Conservation (phyloP, 257 asterid species). For the Solanum stenotomum region DNA sequence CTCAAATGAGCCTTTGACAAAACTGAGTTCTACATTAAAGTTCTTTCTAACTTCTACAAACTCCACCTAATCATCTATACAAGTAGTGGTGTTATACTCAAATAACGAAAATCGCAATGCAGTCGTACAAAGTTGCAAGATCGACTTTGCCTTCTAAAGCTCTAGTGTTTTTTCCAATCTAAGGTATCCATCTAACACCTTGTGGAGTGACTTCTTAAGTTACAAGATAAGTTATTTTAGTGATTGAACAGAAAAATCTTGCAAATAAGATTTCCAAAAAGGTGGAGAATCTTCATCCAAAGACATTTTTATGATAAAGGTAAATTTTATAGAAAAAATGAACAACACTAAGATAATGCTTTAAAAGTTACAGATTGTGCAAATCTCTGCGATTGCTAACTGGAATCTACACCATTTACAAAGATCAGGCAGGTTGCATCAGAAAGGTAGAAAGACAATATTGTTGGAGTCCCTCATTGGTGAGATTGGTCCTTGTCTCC, state of each 20-base stretch:
- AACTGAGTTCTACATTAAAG: background rate
- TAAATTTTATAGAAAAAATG: background rate
- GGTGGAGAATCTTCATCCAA: background rate
- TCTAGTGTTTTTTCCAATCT: background rate
- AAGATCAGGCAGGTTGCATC: background rate
- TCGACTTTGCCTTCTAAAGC: background rate
- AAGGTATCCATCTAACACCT: background rate
- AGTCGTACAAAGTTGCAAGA: background rate
- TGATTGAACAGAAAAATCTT: background rate
- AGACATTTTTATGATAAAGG: background rate
- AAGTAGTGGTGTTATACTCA: background rate
- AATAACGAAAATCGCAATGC: background rate
- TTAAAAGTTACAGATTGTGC: background rate
- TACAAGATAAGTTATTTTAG: background rate
- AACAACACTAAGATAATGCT: background rate
- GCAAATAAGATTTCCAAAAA: background rate
- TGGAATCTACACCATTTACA: background rate
- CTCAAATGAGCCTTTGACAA: background rate
- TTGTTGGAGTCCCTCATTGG: background rate
- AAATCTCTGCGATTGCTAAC: background rate
- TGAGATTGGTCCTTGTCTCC: background rate
- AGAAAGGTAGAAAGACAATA: background rate
- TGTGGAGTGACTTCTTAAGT: background rate
- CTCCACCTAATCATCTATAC: background rate
- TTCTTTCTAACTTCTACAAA: background rate